These are phyloP conservation scores for Corchorus capsularis DNA, from an alignment of 345 rosid species.

Conservation along the genomic window DNA sequence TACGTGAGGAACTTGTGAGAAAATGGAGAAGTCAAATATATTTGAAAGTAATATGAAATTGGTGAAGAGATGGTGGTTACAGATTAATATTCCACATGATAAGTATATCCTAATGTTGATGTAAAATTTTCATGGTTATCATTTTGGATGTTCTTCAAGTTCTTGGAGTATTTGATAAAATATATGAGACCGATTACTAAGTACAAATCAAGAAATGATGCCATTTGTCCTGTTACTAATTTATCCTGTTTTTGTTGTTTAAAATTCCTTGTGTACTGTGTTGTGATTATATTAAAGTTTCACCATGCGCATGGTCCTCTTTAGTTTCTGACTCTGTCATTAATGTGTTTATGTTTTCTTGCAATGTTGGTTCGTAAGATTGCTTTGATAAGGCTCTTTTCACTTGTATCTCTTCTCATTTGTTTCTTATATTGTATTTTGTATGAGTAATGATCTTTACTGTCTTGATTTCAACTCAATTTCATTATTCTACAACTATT, in stretches of 20 bases:
- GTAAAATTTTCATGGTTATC: neutral
- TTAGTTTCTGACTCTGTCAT: neutral
- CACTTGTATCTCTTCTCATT: neutral
- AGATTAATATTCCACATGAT: neutral
- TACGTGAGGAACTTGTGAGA: slow-evolving; percentile 3
- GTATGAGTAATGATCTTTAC: neutral
- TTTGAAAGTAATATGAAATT: neutral
- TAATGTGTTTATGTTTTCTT: neutral
- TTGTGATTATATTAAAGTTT: neutral
- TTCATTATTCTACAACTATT: neutral
- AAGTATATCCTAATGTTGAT: slow-evolving; percentile 5
- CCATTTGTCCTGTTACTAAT: neutral
- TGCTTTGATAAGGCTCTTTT: neutral
- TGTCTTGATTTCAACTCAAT: neutral
- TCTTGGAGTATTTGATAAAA: no score
- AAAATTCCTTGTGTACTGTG: neutral
- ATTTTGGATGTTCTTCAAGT: no score
- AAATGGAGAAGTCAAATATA: neutral
- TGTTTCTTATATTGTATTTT: neutral
- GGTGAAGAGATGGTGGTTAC: neutral
- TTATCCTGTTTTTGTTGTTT: neutral
- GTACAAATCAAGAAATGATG: neutral
- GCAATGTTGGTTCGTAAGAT: neutral
- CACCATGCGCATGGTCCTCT: neutral
- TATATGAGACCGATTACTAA: no score